Base-by-base conservation (phyloP, 768 basidiomycete genomes). In the Nidula microcarpa region DNA sequence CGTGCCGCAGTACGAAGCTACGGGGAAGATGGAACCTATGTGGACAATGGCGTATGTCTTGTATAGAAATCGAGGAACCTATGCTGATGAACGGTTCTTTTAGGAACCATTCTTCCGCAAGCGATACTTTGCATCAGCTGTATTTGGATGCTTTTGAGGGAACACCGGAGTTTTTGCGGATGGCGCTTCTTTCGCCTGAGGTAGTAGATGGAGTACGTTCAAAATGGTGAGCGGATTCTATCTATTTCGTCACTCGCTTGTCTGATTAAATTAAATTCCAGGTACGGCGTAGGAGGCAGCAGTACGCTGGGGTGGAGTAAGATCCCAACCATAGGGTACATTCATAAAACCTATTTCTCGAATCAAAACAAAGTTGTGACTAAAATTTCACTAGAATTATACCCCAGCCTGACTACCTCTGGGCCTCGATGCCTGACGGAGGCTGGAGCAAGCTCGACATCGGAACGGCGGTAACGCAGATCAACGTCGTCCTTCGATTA, bases 241-340 rank as follows among this genome's bases (percentile, higher is more conserved):
- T 45, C 7, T 45, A 10, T 45, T 45, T 45, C 8, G 8, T 17
- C 18, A 10, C 18, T 45, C 8, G 9, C 8, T 9, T 39, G n/a
- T 39, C 9, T 45, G 8, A 17, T 17, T 45, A 18, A 45, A 18
- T 11, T 17, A 10, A 23, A 39, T 32, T 35, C 16, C 39, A 59
- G 63, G 63, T 64, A 67, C 49, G 67, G 67, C 9, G 67, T 64
- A 3, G 67, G 65, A 32, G 67, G 67, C n/a, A 67, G 65, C 50
- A 63, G 65, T 39, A 49, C 47, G 23, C 53, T 68, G 30, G 67
- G 67, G 13, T 51, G 55, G 23, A 62, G 63, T 9, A 49, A 63
- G 7, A 59, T 68, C 13, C 67, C 67, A 1, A 68, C 67, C 5
- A 53, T 68, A 36, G 67, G 66, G 67, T 64, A 55, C 30, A 58